Evolutionary conservation across 805 yeast species (phyloP).

Genomic region (Kazachstania bromeliacearum): DNA sequence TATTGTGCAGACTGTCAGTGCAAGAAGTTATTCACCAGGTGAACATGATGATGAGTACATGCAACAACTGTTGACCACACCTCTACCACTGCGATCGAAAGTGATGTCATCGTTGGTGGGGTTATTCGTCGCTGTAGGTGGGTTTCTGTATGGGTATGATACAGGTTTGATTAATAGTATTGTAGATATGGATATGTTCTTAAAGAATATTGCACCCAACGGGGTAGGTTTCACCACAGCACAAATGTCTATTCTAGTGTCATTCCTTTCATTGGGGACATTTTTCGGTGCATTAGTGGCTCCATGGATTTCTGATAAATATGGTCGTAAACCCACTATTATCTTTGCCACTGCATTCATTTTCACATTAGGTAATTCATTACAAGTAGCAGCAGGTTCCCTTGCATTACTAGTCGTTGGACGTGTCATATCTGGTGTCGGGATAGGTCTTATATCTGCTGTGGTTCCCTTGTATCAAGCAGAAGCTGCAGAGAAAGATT

Average conservation of each 20-base stretch:
- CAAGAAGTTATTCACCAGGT: too few relatives aligned
- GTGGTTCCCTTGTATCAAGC: constrained; percentile 78
- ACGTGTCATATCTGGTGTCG: constrained; percentile 59
- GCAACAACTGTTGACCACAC: constrained; percentile 12
- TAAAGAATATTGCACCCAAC: constrained; percentile 43
- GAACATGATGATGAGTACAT: not conserved
- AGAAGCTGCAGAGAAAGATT: constrained; percentile 74
- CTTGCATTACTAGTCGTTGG: constrained; percentile 59
- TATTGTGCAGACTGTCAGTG: too few relatives aligned
- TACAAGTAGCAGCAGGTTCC: constrained; percentile 52
- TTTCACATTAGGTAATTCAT: constrained; percentile 60
- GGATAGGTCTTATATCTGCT: constrained; percentile 69
- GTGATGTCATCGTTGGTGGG: constrained; percentile 67
- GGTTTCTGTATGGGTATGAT: constrained; percentile 81
- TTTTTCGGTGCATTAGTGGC: constrained; percentile 56
- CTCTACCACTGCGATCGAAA: constrained; percentile 38
- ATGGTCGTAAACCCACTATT: constrained; percentile 64
- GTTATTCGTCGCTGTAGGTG: constrained; percentile 78
- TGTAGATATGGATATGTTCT: constrained; percentile 64
- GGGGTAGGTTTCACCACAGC: constrained; percentile 41
- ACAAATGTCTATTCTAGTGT: constrained; percentile 65
- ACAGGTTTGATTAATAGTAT: constrained; percentile 79
- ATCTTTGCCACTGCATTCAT: constrained; percentile 51
- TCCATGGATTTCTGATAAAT: constrained; percentile 56
- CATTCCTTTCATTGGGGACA: constrained; percentile 72